phyloP scores from a whole-genome alignment of 164 flowering plant species.

The Paratinospora sagittata region DNA sequence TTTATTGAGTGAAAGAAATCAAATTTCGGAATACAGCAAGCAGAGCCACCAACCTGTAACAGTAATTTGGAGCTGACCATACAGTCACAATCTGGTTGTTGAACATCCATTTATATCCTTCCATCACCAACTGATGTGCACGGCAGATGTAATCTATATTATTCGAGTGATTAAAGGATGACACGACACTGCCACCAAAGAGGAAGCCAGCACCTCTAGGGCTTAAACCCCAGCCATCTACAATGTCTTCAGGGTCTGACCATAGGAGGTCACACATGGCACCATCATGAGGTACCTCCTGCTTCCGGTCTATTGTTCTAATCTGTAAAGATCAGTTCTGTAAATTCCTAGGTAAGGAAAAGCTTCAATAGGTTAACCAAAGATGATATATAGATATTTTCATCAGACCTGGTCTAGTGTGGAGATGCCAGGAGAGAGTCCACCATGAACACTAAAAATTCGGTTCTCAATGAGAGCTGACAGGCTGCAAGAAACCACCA shows the following conservation, averaged over 20 bases:
- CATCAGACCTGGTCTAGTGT: slow-evolving; percentile 84
- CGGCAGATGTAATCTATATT: slow-evolving; percentile 92
- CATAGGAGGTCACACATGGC: slow-evolving; percentile 99
- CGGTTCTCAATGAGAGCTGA: slow-evolving; percentile 97
- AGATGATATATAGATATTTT: neutral
- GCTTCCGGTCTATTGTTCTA: slow-evolving; percentile 90
- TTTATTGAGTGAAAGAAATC: neutral
- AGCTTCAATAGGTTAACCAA: neutral
- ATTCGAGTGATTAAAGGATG: slow-evolving; percentile 77
- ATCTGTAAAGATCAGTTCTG: slow-evolving; percentile 44
- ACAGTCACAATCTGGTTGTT: slow-evolving; percentile 92
- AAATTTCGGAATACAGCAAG: neutral
- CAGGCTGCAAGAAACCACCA: slow-evolving; percentile 44
- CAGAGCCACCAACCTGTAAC: slow-evolving; percentile 63
- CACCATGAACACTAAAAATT: slow-evolving; percentile 95
- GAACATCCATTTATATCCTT: slow-evolving; percentile 99
- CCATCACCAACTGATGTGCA: slow-evolving; percentile 99
- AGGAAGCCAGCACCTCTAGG: slow-evolving; percentile 99
- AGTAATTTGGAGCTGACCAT: slow-evolving; percentile 99
- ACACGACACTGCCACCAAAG: slow-evolving; percentile 91
- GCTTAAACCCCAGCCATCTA: slow-evolving; percentile 99
- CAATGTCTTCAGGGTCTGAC: slow-evolving; percentile 98
- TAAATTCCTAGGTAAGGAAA: slow-evolving; percentile 3
- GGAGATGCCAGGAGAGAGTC: slow-evolving; percentile 92
- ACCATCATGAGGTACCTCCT: slow-evolving; percentile 99